phyloP scores from a whole-genome alignment of 2,329 filamentous ascomycete species.

The Clarireedia paspali region DNA sequence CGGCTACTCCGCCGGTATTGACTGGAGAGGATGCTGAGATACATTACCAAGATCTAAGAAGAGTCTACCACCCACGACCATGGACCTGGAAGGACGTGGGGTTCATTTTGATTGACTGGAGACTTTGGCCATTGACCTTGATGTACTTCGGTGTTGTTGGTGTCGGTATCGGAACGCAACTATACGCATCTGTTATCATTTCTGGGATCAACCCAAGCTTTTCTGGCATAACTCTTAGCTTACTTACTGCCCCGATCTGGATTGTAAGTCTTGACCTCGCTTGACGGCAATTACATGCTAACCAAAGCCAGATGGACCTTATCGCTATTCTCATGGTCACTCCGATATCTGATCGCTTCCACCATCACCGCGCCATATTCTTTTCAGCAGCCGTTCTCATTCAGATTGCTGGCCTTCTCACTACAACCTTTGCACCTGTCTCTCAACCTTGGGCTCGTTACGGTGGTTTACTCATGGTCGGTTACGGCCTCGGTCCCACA shows the following conservation, averaged over 20 bases:
- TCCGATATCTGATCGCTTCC: slow-evolving; percentile 80
- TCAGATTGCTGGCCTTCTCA: slow-evolving; percentile 74
- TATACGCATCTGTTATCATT: slow-evolving; percentile 84
- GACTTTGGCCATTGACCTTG: slow-evolving; percentile 74
- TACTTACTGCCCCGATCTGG: slow-evolving; percentile 89
- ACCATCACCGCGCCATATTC: slow-evolving; percentile 69
- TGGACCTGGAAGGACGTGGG: slow-evolving; percentile 68
- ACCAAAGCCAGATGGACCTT: slow-evolving; percentile 61
- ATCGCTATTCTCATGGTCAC: slow-evolving; percentile 81
- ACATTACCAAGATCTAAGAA: slow-evolving; percentile 74
- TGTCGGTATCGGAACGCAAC: slow-evolving; percentile 82
- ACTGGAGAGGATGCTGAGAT: slow-evolving; percentile 69
- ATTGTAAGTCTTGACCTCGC: slow-evolving; percentile 48
- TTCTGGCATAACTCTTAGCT: slow-evolving; percentile 65
- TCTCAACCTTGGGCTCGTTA: slow-evolving; percentile 74
- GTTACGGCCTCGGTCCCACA: slow-evolving; percentile 83
- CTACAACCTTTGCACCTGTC: slow-evolving; percentile 65
- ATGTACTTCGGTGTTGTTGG: slow-evolving; percentile 97
- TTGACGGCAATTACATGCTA: background rate
- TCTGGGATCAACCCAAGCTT: slow-evolving; percentile 66
- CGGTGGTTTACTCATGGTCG: slow-evolving; percentile 80
- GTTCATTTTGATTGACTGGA: slow-evolving; percentile 73
- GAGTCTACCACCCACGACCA: slow-evolving; percentile 67
- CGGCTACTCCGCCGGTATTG: slow-evolving; percentile 61
- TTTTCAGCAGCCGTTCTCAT: slow-evolving; percentile 70